phyloP scores from a whole-genome alignment of 306 rosid species.

The Inga oerstediana region DNA sequence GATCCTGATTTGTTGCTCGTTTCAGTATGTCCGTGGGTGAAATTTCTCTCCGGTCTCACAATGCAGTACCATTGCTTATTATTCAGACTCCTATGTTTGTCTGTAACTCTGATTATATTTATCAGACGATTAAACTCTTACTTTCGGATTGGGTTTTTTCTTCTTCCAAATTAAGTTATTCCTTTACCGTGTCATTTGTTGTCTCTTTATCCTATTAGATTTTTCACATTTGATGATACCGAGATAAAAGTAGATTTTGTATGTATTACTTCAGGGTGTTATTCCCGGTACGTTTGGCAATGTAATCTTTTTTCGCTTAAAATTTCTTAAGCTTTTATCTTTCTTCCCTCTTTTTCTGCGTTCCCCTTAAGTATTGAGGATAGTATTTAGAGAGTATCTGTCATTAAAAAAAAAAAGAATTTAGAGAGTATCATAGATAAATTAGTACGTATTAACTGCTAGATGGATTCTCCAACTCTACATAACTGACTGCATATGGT shows the following conservation, averaged over 20 bases:
- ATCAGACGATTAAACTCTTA: neutral
- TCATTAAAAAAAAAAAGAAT: too few relatives aligned
- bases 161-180: neutral
- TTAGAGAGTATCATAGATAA: neutral
- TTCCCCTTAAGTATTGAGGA: neutral
- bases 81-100: neutral
- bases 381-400: neutral
- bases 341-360: neutral
- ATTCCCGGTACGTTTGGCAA: neutral
- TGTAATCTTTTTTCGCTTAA: neutral
- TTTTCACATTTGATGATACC: neutral
- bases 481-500: neutral
- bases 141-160: neutral
- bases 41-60: neutral
- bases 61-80: neutral
- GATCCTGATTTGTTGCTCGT: conserved; percentile 43
- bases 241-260: neutral
- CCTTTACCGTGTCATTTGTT: neutral
- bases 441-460: neutral
- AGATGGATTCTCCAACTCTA: neutral
- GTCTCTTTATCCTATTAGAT: neutral
- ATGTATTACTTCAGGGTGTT: neutral
- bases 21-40: neutral
- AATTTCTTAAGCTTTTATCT: neutral
- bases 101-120: neutral